Evolutionary conservation across 73 alveolate species (phyloP), one percentile per base, ranked within the genome.

Genomic region (Paramecium primaurelia): DNA sequence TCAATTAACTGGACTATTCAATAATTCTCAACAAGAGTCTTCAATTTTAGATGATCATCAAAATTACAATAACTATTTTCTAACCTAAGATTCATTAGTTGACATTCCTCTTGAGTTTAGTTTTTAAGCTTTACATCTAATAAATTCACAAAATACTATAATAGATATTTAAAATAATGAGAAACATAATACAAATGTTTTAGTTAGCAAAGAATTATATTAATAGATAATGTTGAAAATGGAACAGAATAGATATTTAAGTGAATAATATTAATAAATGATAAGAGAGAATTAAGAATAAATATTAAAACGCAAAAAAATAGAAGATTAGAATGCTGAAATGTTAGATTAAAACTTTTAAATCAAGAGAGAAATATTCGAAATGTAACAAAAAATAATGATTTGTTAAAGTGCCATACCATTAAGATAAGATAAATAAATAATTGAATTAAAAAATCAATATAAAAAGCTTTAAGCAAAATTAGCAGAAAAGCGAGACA

Each of bases 21-120:
- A 12, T 32, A 26, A 64, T 34, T 2, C 84, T 64, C 32, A 10
- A 32, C 28, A 28, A 64, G 49, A 64, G 26, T 28, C 84, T 32
- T 20, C 9, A 64, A 28, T 32, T 12, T 64, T 28, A n/a, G 84
- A 64, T 22, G 84, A 54, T 54, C 36, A 54, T 47, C 26, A 47
- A 59, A 59, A 47, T 47, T 47, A 47, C 8, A 18, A 54, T 18
- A 54, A 54, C 69, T 7, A 18, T n/a, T 54, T 54, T 54, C 42
- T 42, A 64, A 64, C 20, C 12, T 26, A 34, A 26, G 69, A 54
- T 54, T 54, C 69, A 54, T 54, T 54, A 20, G 69, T 25, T 54
- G 69, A 64, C 84, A 16, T 64, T 8, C 84, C 84, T 54, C 84
- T 64, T 3, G 84, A 64, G 51, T 64, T 64, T n/a, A 64, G 84